Evolutionary conservation across 2,329 filamentous ascomycete species (phyloP).

Genomic region (Blastomyces parvus): DNA sequence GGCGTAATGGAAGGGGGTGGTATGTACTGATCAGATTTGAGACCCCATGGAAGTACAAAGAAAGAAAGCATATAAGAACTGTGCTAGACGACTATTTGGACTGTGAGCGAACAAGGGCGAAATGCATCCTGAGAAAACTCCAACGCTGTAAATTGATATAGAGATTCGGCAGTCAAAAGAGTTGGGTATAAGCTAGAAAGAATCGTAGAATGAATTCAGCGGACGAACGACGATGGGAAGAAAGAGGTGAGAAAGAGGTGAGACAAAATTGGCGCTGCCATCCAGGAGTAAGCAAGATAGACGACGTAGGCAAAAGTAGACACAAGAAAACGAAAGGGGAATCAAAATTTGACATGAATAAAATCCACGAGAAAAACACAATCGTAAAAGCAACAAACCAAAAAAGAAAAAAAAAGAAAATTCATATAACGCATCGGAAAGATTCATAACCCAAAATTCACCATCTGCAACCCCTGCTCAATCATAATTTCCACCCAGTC

Average conservation of each 20-base stretch:
- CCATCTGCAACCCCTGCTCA: slow-evolving; percentile 38
- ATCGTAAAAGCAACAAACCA: slow-evolving; percentile 8
- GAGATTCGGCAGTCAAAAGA: neutral
- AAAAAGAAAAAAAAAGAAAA: neutral
- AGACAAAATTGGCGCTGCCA: neutral
- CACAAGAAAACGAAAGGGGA: neutral
- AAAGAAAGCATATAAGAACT: too few relatives aligned
- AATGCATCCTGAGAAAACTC: neutral
- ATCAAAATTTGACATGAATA: neutral
- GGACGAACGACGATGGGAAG: neutral
- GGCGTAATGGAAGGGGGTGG: too few relatives aligned
- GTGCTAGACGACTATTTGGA: neutral
- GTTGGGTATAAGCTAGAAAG: neutral
- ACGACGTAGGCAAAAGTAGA: neutral
- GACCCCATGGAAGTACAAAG: neutral
- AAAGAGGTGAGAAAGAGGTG: neutral
- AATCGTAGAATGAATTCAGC: neutral
- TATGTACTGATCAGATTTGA: neutral
- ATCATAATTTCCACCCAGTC: slow-evolving; percentile 44
- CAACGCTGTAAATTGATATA: neutral
- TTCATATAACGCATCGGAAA: slow-evolving; percentile 8
- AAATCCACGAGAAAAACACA: neutral
- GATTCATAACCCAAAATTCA: slow-evolving; percentile 43
- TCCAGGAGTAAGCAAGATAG: neutral
- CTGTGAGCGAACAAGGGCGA: neutral